Conservation (phyloP, 129 eudicot genomes). For the Silybum marianum region DNA sequence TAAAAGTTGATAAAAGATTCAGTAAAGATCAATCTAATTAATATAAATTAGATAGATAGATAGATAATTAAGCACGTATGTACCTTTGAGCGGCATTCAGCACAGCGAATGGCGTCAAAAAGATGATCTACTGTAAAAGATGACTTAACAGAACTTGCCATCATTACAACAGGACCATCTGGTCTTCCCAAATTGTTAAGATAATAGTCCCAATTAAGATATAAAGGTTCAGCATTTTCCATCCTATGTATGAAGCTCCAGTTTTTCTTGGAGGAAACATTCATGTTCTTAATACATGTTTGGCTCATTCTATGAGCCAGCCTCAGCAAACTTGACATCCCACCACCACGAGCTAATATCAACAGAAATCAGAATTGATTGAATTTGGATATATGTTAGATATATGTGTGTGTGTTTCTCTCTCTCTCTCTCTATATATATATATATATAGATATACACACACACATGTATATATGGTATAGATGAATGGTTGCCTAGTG, state of each 20-base stretch:
- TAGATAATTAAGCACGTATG: background rate
- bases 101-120: conserved; percentile 39
- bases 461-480: too few species aligned
- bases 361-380: background rate
- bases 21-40: too few species aligned
- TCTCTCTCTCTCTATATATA: too few species aligned
- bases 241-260: conserved; percentile 39
- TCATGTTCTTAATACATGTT: conserved; percentile 33
- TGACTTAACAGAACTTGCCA: conserved; percentile 45
- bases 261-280: conserved; percentile 22
- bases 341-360: conserved; percentile 18
- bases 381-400: background rate
- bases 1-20: too few species aligned
- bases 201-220: conserved; percentile 29
- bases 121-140: conserved; percentile 27
- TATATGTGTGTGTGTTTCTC: too few species aligned
- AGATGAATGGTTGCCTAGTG: too few species aligned
- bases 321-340: conserved; percentile 31
- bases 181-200: conserved; percentile 36
- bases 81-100: conserved; percentile 48
- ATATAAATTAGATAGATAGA: too few species aligned
- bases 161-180: conserved; percentile 25
- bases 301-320: conserved; percentile 50
- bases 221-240: conserved; percentile 33
- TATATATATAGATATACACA: too few species aligned